Base-by-base conservation (phyloP, 495 filamentous ascomycete genomes). In the Penicillium simplicissimum region DNA sequence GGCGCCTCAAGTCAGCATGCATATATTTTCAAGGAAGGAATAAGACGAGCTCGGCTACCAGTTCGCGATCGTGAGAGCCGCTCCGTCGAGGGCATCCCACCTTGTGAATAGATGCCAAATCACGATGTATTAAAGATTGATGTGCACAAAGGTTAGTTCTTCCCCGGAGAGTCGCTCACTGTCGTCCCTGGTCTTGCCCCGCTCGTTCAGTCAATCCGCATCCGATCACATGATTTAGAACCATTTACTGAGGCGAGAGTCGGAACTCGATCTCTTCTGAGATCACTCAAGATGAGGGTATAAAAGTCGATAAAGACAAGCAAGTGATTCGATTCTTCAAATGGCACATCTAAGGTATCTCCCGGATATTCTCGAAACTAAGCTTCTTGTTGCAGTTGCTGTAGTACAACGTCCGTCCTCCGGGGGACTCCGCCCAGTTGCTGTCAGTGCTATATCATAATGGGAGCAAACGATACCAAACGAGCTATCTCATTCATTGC, bases 41-140 rank as follows among this genome's bases (percentile, higher is more conserved):
- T 33, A 1, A 25, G 1, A 25, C 5, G 48, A 55, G 34, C n/a
- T 11, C 33, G 21, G 10, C 0, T 70, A 72, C 69, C 69, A 23
- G 47, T 70, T 36, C 63, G 58, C 28, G 69, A 72, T 40, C 69
- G 62, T 14, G 67, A 64, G 36, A 64, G 60, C 33, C 49, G 59
- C 33, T 68, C 62, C 33, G 52, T 55, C 51, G 49, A 56, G 57
- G 58, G 55, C 68, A 69, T 69, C 34, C 62, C 28, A 31, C 28
- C 64, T 49, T 25, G 8, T 8, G 14, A 19, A 8, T 7, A n/a
- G 23, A 15, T n/a, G 31, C 13, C 7, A 3, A 49, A 14, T n/a
- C 13, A 49, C 42, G 7, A 23, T 2, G 45, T 49, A 49, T 1
- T 7, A 25, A 25, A 25, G 45, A n/a, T 28, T 23, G 28, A 8